These are phyloP conservation scores for Escallonia herrerae DNA, from an alignment of 129 eudicot species.

Conservation along the genomic window DNA sequence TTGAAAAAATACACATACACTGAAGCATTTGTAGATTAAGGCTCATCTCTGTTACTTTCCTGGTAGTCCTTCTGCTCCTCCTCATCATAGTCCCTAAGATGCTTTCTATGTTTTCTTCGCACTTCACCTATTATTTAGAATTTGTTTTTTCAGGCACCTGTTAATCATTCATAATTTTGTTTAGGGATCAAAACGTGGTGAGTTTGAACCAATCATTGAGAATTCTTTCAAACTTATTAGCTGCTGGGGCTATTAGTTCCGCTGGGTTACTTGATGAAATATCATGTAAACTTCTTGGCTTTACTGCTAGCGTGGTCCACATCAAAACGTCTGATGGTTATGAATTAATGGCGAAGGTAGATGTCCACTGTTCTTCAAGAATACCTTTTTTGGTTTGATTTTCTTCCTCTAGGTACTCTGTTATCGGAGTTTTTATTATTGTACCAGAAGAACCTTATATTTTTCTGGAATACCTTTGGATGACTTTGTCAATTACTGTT, in stretches of 20 bases:
- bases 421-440: neutral
- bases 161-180: neutral
- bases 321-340: slow-evolving; percentile 33
- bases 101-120: no score
- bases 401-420: neutral
- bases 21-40: no score
- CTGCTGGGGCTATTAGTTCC: slow-evolving; percentile 69
- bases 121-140: neutral
- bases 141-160: neutral
- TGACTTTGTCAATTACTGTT: neutral
- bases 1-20: no score
- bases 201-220: slow-evolving; percentile 64
- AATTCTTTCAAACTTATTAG: slow-evolving; percentile 73
- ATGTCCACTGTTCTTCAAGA: neutral
- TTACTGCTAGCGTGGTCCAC: slow-evolving; percentile 45
- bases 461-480: neutral
- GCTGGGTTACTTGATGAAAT: slow-evolving; percentile 72
- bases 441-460: neutral
- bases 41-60: no score
- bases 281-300: slow-evolving; percentile 55
- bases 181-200: slow-evolving; percentile 70
- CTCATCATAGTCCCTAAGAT: no score
- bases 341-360: slow-evolving; percentile 76
- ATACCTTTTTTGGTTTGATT: neutral
- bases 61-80: no score